Base-by-base conservation (phyloP, 352 stramenopile genomes). In the Nothophytophthora sp. region DNA sequence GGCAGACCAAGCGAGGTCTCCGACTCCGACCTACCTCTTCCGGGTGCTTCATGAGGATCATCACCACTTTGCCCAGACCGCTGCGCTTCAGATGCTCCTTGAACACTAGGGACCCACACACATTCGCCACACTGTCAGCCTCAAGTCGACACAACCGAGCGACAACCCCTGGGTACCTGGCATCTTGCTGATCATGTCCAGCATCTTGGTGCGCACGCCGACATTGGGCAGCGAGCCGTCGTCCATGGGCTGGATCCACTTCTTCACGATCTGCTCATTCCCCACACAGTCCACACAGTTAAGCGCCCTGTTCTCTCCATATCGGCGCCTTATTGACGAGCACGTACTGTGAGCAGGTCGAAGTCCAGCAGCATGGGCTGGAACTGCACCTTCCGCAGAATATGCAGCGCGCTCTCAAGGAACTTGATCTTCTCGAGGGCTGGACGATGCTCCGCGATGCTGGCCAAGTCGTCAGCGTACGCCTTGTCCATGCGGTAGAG, bases 401-500 rank as follows among this genome's bases (percentile, higher is more conserved):
- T 57, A 24, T 82, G 71, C 39, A 92, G 51, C 18, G 81, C 82
- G 23, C 73, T 72, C 60, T 92, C 77, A 28, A 92, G 60, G 44
- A 87, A 88, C 63, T 95, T 95, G 68, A 95, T 79, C 57, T 90
- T 87, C 61, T 92, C 81, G 6, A 95, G 68, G n/a, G 85, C 82
- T 1, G 81, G 81, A 1, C 63, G 55, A 33, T 60, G 67, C 37
- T 87, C 61, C 0, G 65, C 70, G n/a, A 93, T 90, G 40, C 70
- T 79, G 8, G 55, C 63, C 2, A 88, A 38, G 55, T 95, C 85
- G 39, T 95, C 85, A 4, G 77, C 70, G 47, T 88, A 80, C 10
- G 85, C 85, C 60, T 95, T 95, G 63, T 95, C 85, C 82, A 95
- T 93, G 39, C 78, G 81, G 56, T 91, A 95, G 30, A 95, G 79